Evolutionary conservation across 2,329 filamentous ascomycete species (phyloP), one percentile per base, ranked within the genome.

Genomic region (Calonectria pteridis): DNA sequence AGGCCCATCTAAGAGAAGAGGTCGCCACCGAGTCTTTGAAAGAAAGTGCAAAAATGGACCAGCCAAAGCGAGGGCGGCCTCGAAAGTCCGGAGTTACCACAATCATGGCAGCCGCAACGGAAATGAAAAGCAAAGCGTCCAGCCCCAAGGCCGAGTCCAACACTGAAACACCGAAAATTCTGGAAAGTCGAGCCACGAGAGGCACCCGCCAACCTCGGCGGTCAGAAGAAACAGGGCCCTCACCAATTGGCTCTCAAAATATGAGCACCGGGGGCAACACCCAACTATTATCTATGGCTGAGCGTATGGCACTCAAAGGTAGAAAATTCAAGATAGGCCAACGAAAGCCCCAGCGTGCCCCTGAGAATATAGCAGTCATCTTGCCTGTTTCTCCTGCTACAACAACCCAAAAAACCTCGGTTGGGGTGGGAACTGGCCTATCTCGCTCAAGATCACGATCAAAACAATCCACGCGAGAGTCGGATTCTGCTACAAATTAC

Each of bases 211-310:
- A 71, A 35, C 51, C 81, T 49, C 76, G 77, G 49, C 75, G 70
- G 62, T 79, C 77, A 16, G 78, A 78, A 18, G 63, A 66, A 46
- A 49, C 67, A 69, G 40, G 69, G 28, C 43, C 71, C 28, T 53
- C 67, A 28, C 59, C 63, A 16, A 53, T 64, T 35, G 55, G 67
- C 16, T 23, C 72, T 29, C 67, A 69, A 29, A 71, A 49, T 16
- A 51, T 66, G 16, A 51, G 71, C 16, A 69, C 80, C 28, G 51
- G 23, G 20, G 74, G 70, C 6, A 55, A 72, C 43, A 74, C 79
- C 78, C 81, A 84, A 14, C 86, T 88, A 62, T 84, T 91, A 84
- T 91, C 90, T 7, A 88, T 92, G 87, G 86, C 87, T 46, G 90
- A 91, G 77, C 86, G 89, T n/a, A 88, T 91, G 85, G 88, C 87